Evolutionary conservation across 768 basidiomycete genomes (phyloP), one percentile per base, ranked within the genome.

Genomic region (Rhizopogon rudus): DNA sequence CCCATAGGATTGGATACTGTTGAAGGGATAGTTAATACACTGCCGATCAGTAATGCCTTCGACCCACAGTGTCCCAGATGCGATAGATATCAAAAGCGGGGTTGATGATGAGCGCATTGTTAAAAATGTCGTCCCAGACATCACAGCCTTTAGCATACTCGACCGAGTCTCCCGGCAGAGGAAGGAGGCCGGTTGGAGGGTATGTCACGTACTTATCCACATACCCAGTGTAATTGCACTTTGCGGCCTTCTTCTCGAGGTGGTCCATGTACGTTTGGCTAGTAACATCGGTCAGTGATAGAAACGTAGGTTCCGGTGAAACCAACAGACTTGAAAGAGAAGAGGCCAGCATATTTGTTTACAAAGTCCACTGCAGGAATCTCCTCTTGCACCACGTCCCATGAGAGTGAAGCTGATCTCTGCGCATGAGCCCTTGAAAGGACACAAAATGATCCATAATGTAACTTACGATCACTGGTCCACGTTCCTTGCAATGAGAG

Each of bases 31-130:
- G 28, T 61, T n/a, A 60, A 51, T 31, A 40, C 35, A 37, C 22
- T 13, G n/a, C 22, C 13, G 20, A 0, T 9, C 7, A n/a, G 3
- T 5, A 37, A 37, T 5, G 10, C 12, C 35, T 12, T 37, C 13
- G 5, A 61, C 77, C 57, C 51, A 71, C 77, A n/a, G 81, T 87
- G 63, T 88, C 87, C 68, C 87, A 87, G 54, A 91, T 87, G 20
- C 84, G 80, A 64, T 90, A 91, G 9, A 88, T 76, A 60, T 91
- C 77, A 72, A 90, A 91, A 0, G 84, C 87, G 0, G 88, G 88
- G 61, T 90, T 89, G 59, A 86, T 69, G 5, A 69, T 51, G 20
- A 88, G 59, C 0, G 88, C 81, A 0, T 79, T 83, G 16, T 82
- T 67, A 63, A 86, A 82, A 52, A 90, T 84, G 40, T 73, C 69